A percentile compares a stretch with the other conserved stretches of the same genome.
Conservation (phyloP, 805 yeast species). For the Zygotorulaspora florentina region DNA sequence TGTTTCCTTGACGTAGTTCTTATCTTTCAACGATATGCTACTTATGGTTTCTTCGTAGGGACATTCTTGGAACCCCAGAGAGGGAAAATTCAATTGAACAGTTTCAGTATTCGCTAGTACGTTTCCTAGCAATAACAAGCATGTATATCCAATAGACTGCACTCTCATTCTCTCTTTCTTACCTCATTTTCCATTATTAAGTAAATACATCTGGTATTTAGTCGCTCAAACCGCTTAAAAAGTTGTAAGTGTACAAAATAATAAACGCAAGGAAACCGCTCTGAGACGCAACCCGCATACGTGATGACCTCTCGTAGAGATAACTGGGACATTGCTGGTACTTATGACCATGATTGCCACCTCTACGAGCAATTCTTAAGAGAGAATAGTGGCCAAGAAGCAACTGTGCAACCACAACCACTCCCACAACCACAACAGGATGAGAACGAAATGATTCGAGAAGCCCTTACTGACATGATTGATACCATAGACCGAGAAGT, state of each 20-base stretch:
- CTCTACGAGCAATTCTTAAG: slow-evolving; percentile 18
- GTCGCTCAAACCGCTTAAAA: not conserved
- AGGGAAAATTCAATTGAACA: slow-evolving; percentile 16
- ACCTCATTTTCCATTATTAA: not conserved
- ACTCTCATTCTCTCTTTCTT: not conserved
- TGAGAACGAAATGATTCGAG: slow-evolving; percentile 4
- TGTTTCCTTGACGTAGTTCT: slow-evolving; percentile 9
- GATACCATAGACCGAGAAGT: slow-evolving; percentile 13
- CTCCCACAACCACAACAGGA: slow-evolving; percentile 18
- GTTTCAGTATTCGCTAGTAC: slow-evolving; percentile 24
- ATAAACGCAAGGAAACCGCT: too few species aligned
- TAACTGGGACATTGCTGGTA: not conserved
- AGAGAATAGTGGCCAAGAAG: slow-evolving; percentile 10
- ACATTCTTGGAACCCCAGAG: not conserved
- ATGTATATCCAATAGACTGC: not conserved
- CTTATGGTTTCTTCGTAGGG: not conserved
- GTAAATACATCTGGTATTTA: not conserved
- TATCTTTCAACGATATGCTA: slow-evolving; percentile 4
- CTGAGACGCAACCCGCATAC: too few species aligned
- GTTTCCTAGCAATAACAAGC: not conserved
- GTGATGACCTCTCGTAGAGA: not conserved
- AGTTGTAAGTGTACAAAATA: not conserved
- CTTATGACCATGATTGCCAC: slow-evolving; percentile 14
- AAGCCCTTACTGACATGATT: slow-evolving; percentile 16
- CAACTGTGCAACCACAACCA: slow-evolving; percentile 7